These are phyloP conservation scores for Sclerotinia spermophila DNA, from an alignment of 2,329 filamentous ascomycete genomes.

Conservation along the genomic window DNA sequence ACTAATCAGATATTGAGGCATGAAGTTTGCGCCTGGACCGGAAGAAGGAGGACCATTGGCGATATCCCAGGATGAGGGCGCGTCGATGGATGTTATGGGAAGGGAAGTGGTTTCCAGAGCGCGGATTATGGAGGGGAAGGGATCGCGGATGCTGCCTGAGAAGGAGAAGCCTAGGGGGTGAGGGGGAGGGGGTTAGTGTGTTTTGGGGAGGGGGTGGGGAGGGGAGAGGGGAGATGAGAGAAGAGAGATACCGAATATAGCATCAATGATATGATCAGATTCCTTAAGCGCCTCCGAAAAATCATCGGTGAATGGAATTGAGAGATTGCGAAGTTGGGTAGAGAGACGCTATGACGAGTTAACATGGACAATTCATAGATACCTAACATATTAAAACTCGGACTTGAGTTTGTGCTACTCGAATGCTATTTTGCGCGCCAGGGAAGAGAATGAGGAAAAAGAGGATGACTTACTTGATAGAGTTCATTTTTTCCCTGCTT, in stretches of 20 bases:
- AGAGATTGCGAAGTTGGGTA: slow-evolving; percentile 79
- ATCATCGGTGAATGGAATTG: slow-evolving; percentile 79
- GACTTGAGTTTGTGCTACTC: no score
- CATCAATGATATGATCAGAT: slow-evolving; percentile 82
- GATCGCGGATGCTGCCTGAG: slow-evolving; percentile 85
- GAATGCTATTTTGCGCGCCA: no score
- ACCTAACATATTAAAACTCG: no score
- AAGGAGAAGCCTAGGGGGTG: slow-evolving; percentile 73
- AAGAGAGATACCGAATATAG: slow-evolving; percentile 70
- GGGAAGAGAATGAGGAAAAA: background rate
- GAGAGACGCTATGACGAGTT: slow-evolving; percentile 60
- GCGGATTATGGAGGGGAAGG: slow-evolving; percentile 78
- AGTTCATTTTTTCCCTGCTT: slow-evolving; percentile 88
- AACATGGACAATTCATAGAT: slow-evolving; percentile 1
- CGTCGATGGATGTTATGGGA: slow-evolving; percentile 85
- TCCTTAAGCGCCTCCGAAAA: slow-evolving; percentile 64
- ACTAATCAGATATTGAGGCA: slow-evolving; percentile 77
- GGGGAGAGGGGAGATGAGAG: background rate
- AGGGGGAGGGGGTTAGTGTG: slow-evolving; percentile 14
- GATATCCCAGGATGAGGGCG: slow-evolving; percentile 92
- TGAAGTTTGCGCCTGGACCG: slow-evolving; percentile 75
- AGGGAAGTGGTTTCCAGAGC: slow-evolving; percentile 69
- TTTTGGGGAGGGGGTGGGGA: slow-evolving; percentile 15
- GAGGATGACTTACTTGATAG: slow-evolving; percentile 60
- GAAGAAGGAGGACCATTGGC: slow-evolving; percentile 75